These are phyloP conservation scores for Galeopsis tetrahit DNA, from an alignment of 257 asterid species.

Conservation along the genomic window DNA sequence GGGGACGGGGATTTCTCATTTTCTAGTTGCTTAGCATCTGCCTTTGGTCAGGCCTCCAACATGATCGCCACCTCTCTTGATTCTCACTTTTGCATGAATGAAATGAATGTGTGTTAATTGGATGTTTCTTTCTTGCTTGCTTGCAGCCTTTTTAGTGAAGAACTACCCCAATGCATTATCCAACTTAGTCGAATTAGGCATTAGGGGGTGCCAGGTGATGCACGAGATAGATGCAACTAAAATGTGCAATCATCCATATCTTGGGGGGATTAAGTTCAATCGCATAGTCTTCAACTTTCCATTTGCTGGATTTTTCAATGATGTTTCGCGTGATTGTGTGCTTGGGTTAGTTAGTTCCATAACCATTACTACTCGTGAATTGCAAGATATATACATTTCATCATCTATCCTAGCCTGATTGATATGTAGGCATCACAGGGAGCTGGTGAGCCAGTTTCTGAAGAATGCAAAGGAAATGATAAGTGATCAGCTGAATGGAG, in stretches of 20 bases:
- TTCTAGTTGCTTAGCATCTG: constrained; percentile 34
- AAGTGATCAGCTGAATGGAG: constrained; percentile 28
- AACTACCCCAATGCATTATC: constrained; percentile 41
- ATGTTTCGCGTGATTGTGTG: constrained; percentile 12
- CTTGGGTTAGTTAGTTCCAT: constrained; percentile 24
- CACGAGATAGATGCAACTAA: constrained; percentile 51
- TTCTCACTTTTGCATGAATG: no score
- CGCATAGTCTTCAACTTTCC: constrained; percentile 64
- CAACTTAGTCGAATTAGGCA: constrained; percentile 38
- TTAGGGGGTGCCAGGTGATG: constrained; percentile 41
- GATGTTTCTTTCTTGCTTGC: no score
- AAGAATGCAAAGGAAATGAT: constrained; percentile 29
- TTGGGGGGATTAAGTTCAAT: constrained; percentile 39
- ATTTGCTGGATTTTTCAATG: constrained; percentile 16
- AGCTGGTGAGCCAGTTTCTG: constrained; percentile 2
- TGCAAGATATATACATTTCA: background rate
- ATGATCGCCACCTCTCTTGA: constrained; percentile 52
- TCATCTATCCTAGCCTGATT: no score
- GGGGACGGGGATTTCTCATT: constrained; percentile 56
- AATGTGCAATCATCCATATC: constrained; percentile 37
- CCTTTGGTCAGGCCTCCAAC: constrained; percentile 41
- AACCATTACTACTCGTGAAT: no score
- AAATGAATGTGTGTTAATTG: no score
- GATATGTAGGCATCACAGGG: constrained; percentile 26
- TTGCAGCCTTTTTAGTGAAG: no score